Conservation (phyloP, 148 eudicot species). For the Drosera capensis region DNA sequence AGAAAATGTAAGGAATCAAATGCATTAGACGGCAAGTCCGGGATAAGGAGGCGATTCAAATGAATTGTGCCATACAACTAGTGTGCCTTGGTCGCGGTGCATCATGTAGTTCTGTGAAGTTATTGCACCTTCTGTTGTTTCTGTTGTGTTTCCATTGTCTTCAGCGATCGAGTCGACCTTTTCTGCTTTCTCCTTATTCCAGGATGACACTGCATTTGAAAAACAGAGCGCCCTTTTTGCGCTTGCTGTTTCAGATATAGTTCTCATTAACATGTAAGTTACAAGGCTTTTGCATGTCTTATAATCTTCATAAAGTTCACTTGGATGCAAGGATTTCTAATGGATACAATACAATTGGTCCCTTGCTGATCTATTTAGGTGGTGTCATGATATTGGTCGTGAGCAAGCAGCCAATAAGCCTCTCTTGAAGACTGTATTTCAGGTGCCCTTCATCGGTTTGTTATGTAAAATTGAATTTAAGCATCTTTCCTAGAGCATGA, state of each 20-base stretch:
- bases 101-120: too few relatives aligned
- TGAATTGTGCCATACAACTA: too few relatives aligned
- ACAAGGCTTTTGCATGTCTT: neutral
- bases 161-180: neutral
- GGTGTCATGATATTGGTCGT: conserved; percentile 99
- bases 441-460: conserved; percentile 29
- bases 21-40: too few relatives aligned
- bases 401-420: conserved; percentile 99
- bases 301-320: too few relatives aligned
- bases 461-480: conserved; percentile 1
- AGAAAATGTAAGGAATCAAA: too few relatives aligned
- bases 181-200: conserved; percentile 9
- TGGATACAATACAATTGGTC: too few relatives aligned
- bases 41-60: too few relatives aligned
- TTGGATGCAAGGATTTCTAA: too few relatives aligned
- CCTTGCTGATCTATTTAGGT: conserved; percentile 33
- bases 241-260: conserved; percentile 99
- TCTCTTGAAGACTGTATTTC: conserved; percentile 93
- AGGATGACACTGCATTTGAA: conserved; percentile 99
- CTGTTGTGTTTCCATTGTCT: neutral
- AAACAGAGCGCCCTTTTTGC: conserved; percentile 99
- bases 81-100: too few relatives aligned
- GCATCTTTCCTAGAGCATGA: neutral
- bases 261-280: conserved; percentile 92
- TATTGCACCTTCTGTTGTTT: too few relatives aligned